phyloP scores from a whole-genome alignment of 441 rosid species.

The Populus hybrid region DNA sequence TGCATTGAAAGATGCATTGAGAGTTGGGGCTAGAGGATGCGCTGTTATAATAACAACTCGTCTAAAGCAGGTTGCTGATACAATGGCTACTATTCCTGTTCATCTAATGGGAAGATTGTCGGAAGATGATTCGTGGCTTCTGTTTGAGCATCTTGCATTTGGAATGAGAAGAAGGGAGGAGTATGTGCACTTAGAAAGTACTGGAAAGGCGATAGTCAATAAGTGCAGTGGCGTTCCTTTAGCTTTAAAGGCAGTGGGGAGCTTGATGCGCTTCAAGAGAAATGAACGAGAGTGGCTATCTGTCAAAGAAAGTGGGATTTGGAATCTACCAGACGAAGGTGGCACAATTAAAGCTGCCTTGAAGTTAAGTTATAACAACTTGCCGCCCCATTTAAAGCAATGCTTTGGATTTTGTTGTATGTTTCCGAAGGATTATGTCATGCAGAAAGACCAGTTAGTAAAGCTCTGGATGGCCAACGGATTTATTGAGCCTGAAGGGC shows the following conservation, averaged over 20 bases:
- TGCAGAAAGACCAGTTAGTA: neutral
- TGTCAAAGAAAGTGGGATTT: slow-evolving; percentile 2
- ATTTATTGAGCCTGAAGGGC: neutral
- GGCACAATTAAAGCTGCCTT: neutral
- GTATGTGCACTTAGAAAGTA: neutral
- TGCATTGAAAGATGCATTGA: neutral
- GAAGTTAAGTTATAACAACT: slow-evolving; percentile 7
- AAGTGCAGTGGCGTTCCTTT: slow-evolving; percentile 26
- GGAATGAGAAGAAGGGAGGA: neutral
- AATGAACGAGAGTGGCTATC: slow-evolving; percentile 5
- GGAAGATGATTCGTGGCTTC: neutral
- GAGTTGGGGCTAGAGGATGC: slow-evolving; percentile 2
- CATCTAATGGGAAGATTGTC: neutral
- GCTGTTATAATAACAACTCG: slow-evolving; percentile 19
- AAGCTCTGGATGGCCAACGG: neutral
- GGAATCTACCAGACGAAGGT: slow-evolving; percentile 9
- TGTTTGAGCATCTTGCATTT: slow-evolving; percentile 8
- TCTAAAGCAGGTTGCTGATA: slow-evolving; percentile 4
- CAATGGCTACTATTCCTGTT: slow-evolving; percentile 7
- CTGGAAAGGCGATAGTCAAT: slow-evolving; percentile 13
- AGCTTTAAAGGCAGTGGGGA: slow-evolving; percentile 30
- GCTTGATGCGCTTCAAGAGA: slow-evolving; percentile 7
- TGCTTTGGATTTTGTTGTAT: neutral
- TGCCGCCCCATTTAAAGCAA: neutral
- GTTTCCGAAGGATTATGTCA: neutral